A percentile compares a stretch with the other conserved stretches of the same genome.
These are phyloP conservation scores for Venturiaceae sp. DNA, from an alignment of 2,329 filamentous ascomycete genomes.

Conservation along the genomic window DNA sequence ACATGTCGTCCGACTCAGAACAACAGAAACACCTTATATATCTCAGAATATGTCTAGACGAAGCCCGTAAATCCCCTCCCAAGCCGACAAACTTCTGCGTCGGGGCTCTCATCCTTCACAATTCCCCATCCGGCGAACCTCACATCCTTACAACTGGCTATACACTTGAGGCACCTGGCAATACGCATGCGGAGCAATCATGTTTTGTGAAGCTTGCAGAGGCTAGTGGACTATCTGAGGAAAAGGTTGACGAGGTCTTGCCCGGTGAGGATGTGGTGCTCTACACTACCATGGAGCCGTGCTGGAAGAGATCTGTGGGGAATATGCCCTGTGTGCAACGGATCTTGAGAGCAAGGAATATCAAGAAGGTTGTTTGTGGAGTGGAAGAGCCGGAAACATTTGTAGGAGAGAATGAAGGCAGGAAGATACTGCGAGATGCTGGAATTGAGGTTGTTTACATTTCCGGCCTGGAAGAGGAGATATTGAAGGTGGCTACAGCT, in stretches of 20 bases:
- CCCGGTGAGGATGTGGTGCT: conserved; percentile 36
- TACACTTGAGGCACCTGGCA: conserved; percentile 81
- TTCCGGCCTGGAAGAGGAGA: conserved; percentile 67
- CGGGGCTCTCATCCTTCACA: conserved; percentile 61
- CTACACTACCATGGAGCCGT: conserved; percentile 92
- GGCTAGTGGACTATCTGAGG: conserved; percentile 35
- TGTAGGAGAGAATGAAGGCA: conserved; percentile 71
- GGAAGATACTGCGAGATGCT: conserved; percentile 56
- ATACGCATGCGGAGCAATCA: conserved; percentile 94
- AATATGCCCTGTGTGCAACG: conserved; percentile 71
- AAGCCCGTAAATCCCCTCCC: conserved; percentile 70
- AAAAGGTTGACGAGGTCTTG: conserved; percentile 41
- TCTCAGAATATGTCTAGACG: conserved; percentile 64
- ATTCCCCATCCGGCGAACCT: conserved; percentile 24
- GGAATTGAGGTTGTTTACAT: conserved; percentile 69
- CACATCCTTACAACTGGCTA: conserved; percentile 70
- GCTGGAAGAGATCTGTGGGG: conserved; percentile 62
- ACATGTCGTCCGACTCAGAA: not conserved
- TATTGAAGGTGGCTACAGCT: conserved; percentile 70
- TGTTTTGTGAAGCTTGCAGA: conserved; percentile 64
- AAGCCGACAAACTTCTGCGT: conserved; percentile 90
- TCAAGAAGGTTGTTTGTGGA: conserved; percentile 75
- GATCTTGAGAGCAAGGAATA: conserved; percentile 51
- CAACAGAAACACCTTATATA: conserved; percentile 23
- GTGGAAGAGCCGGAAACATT: conserved; percentile 87